phyloP scores from a whole-genome alignment of 345 rosid species.

The Citropsis articulata region DNA sequence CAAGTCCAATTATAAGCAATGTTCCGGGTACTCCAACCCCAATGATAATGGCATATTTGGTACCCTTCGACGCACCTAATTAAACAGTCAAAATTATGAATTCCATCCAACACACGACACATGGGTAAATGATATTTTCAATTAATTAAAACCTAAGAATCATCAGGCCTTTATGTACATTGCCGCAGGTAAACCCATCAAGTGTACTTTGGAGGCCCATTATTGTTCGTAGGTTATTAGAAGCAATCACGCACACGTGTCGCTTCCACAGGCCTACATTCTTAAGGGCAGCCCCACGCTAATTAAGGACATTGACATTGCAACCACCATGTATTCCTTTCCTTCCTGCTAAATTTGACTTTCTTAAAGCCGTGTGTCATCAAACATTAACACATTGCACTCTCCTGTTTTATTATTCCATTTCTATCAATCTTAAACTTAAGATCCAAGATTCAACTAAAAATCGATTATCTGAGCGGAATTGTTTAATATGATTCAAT shows the following conservation, averaged over 20 bases:
- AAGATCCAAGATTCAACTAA: background rate
- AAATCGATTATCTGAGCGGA: background rate
- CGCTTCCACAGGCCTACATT: background rate
- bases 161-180: background rate
- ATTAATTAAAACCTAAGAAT: background rate
- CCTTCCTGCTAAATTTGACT: background rate
- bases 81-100: background rate
- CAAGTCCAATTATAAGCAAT: slow-evolving; percentile 13
- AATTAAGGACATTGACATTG: background rate
- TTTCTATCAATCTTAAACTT: background rate
- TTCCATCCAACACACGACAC: too few species aligned
- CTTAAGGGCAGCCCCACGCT: background rate
- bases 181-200: too few species aligned
- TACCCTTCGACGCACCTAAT: slow-evolving; percentile 21
- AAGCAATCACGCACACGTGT: background rate
- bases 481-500: background rate
- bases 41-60: slow-evolving; percentile 18
- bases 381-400: too few species aligned
- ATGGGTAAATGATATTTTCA: background rate
- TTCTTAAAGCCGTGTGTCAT: background rate
- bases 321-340: background rate
- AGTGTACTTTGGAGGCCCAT: too few species aligned
- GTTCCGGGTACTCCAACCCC: slow-evolving; percentile 21
- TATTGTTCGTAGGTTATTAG: too few species aligned
- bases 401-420: background rate